These are phyloP conservation scores for Pseudogymnoascus sp. DNA, from an alignment of 2,329 filamentous ascomycete species.

Conservation along the genomic window DNA sequence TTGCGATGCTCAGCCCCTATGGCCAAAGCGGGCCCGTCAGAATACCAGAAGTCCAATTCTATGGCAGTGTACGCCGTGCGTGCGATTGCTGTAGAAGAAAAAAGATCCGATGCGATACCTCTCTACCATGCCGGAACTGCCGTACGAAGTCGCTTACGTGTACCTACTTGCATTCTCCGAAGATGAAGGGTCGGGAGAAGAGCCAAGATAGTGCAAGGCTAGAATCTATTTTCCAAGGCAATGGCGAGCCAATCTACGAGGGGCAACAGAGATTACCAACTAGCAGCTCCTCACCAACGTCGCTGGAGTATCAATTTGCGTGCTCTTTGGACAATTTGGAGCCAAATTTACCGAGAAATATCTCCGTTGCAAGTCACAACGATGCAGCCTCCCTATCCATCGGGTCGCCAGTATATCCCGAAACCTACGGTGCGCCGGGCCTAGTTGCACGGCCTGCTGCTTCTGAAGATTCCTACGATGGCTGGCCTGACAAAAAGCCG, in stretches of 20 bases:
- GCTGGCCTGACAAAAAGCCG: background rate
- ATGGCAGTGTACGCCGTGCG: conserved; percentile 15
- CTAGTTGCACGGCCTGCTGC: background rate
- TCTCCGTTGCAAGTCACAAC: background rate
- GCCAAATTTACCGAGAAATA: background rate
- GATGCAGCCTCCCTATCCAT: background rate
- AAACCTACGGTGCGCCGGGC: background rate
- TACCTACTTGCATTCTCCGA: conserved; percentile 28
- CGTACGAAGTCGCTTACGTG: conserved; percentile 16
- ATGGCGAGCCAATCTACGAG: background rate
- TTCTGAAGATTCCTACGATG: background rate
- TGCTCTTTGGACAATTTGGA: background rate
- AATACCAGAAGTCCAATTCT: background rate
- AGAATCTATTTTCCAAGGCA: background rate
- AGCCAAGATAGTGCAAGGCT: background rate
- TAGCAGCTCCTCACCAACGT: background rate
- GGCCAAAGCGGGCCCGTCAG: background rate
- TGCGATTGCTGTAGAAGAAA: conserved; percentile 28
- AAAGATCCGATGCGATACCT: conserved; percentile 28
- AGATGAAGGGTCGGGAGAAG: conserved; percentile 28
- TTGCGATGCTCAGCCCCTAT: background rate
- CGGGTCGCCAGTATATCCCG: background rate
- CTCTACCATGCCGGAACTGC: conserved; percentile 26
- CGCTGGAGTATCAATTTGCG: background rate
- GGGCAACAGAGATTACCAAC: background rate